Base-by-base conservation (phyloP, 1,284 basidiomycete genomes). In the Microbotryomycetes sp. region DNA sequence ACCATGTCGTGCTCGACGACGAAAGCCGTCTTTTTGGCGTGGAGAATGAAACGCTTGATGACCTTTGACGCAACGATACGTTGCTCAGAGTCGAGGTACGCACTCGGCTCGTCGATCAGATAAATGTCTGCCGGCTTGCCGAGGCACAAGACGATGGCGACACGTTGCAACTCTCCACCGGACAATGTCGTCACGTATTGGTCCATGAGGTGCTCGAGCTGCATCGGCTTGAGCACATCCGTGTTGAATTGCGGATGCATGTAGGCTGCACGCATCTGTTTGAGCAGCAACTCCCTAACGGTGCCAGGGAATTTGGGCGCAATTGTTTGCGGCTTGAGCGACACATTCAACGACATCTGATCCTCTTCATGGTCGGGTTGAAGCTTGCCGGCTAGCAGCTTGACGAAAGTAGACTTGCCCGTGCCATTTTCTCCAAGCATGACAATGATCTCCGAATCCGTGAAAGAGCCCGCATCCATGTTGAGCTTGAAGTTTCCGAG, bases 1-100 rank as follows among this genome's bases (percentile, higher is more conserved):
- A 92, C 91, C 77, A 96, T 96, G 79, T 97, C 92, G 83, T 96
- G 92, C 81, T 96, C 92, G 72, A 96, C 94, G 71, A 97, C 82
- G 76, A 97, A 96, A 0, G 93, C 93, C 0, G 92, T 96, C 79
- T 93, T 91, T 81, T 96, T 94, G 16, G 90, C 83, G 70, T 91
- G 86, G 51, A 97, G 84, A 73, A 97, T 88, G 76, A 93, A 96
- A 82, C 91, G 85, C 78, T 97, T 97, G 79, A 97, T 97, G 73
- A 97, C 91, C 75, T 94, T 93, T 74, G 87, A 87, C 6, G 93
- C 89, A 68, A 91, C 88, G 75, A 97, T 97, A 86, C 92, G 92
- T 76, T 97, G 92, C 76, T 97, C 92, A 35, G 93, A 96, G 76
- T 97, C 92, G 72, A 97, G 80, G 85, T 92, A 91, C 75, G 87